Conservation (phyloP, 2,329 filamentous ascomycete species). For the Simplicillium sp. region DNA sequence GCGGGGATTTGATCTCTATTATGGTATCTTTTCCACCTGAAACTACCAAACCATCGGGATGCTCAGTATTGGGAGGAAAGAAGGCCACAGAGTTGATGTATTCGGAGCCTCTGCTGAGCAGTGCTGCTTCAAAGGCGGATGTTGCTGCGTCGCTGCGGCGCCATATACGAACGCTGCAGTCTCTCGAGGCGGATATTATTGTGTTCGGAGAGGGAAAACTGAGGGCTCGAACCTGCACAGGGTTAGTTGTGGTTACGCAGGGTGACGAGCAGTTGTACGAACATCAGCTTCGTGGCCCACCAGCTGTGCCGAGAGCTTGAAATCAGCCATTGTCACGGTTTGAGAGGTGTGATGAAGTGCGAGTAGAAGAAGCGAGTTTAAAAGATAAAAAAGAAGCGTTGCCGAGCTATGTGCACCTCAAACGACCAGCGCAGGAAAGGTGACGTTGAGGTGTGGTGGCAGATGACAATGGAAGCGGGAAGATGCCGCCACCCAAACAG, state of each 20-base stretch:
- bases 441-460: constrained; percentile 5
- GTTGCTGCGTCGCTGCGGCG: constrained; percentile 56
- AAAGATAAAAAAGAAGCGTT: constrained; percentile 2
- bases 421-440: constrained; percentile 1
- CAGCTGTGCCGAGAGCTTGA: constrained; percentile 87
- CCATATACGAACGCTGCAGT: constrained; percentile 86
- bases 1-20: constrained; percentile 76
- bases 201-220: constrained; percentile 63
- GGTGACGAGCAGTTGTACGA: constrained; percentile 21
- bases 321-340: constrained; percentile 56
- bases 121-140: constrained; percentile 65
- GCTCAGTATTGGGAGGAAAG: constrained; percentile 56
- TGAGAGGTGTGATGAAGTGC: constrained; percentile 6
- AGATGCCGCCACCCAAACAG: constrained; percentile 2
- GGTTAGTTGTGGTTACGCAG: not conserved
- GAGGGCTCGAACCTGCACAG: constrained; percentile 70
- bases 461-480: constrained; percentile 6
- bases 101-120: constrained; percentile 69
- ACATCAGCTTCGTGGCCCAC: constrained; percentile 91
- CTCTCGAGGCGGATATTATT: constrained; percentile 80
- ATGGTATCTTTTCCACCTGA: constrained; percentile 88
- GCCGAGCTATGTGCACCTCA: constrained; percentile 2
- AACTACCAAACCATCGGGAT: constrained; percentile 71
- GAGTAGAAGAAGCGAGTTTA: constrained; percentile 3
- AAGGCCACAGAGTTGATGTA: constrained; percentile 85